phyloP scores from a whole-genome alignment of 2,329 filamentous ascomycete genomes.

The Alternaria metachromatica region DNA sequence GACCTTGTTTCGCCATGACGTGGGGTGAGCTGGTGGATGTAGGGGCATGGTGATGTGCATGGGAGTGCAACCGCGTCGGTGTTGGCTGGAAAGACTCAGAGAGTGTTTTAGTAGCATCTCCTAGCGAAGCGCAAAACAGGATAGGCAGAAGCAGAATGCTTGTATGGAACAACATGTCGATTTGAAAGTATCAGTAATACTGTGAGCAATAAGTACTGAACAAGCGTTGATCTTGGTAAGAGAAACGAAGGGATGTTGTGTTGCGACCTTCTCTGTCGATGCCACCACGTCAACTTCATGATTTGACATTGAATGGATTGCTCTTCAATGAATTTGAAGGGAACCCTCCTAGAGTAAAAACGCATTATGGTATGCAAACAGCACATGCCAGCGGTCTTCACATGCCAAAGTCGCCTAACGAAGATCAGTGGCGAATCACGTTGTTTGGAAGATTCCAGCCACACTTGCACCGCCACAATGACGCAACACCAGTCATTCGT shows the following conservation, averaged over 20 bases:
- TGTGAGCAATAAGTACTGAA: not conserved
- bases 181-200: not conserved
- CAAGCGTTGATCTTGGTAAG: not conserved
- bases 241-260: no score
- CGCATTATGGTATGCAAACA: not conserved
- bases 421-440: conserved; percentile 17
- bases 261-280: not conserved
- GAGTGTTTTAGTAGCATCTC: not conserved
- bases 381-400: not conserved
- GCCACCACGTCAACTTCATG: not conserved
- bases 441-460: conserved; percentile 29
- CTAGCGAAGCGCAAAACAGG: not conserved
- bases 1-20: not conserved
- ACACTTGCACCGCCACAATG: conserved; percentile 39
- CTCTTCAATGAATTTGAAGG: not conserved
- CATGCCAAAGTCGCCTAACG: not conserved
- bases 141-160: not conserved
- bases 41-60: not conserved
- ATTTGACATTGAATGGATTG: not conserved
- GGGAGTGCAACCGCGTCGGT: not conserved
- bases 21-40: no score
- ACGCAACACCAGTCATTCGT: conserved; percentile 16
- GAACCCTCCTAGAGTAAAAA: not conserved
- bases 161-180: not conserved
- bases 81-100: not conserved